Percentiles rank a stretch among this genome's conserved stretches.
Conservation (phyloP, 2,329 filamentous ascomycete genomes). For the Trichoderma endophyticum region DNA sequence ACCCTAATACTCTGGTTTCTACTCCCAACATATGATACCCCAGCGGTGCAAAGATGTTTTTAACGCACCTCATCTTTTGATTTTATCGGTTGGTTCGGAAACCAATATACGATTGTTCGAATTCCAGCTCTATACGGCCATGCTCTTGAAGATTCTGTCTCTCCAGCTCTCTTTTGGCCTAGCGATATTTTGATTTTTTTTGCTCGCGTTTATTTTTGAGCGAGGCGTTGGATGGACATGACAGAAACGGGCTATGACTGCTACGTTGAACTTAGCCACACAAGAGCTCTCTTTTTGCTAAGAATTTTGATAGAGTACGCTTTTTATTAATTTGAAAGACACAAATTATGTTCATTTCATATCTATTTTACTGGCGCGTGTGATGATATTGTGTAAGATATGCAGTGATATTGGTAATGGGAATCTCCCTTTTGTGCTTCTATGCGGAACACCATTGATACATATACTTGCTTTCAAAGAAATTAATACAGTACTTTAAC, state of each 20-base stretch:
- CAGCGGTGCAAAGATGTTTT: not conserved
- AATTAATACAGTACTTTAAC: not conserved
- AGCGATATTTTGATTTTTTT: not conserved
- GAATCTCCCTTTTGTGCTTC: not conserved
- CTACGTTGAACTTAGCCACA: not conserved
- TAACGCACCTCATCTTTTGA: not conserved
- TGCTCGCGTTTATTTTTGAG: not conserved
- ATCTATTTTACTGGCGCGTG: not conserved
- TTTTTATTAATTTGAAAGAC: not conserved
- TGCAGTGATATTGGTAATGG: not conserved
- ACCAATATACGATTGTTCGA: not conserved
- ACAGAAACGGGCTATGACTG: not conserved
- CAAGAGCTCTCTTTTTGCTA: not conserved
- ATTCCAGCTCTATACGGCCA: not conserved
- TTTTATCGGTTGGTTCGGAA: not conserved
- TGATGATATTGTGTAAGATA: not conserved
- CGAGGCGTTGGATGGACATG: constrained; percentile 15
- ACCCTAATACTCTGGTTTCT: not conserved
- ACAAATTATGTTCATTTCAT: not conserved
- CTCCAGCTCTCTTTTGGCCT: not conserved
- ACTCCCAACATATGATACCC: constrained; percentile 14
- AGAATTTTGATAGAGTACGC: not conserved
- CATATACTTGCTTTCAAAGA: not conserved
- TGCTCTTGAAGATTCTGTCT: not conserved
- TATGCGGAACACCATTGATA: not conserved